Evolutionary conservation across 495 filamentous ascomycete species (phyloP), one percentile per base, ranked within the genome.

Genomic region (Aspergillus incahuasiensis): DNA sequence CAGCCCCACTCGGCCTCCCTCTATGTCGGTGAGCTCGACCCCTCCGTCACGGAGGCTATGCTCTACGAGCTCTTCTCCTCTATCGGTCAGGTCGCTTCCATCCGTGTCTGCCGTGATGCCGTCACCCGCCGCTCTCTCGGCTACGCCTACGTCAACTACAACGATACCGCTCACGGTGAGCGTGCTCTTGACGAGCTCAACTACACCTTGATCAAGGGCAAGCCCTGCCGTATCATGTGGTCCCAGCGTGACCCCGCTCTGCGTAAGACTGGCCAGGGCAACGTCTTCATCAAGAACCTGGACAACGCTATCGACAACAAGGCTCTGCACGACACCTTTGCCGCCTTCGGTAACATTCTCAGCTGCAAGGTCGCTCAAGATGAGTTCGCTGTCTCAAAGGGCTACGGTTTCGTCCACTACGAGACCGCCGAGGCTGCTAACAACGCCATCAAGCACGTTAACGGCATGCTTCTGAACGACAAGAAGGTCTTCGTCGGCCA

Each of bases 191-290:
- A 99, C 77, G 94, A 99, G 76, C 84, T 99, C 57, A 99, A 99
- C 85, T 99, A 99, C 80, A 99, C 95, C 56, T 79, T 96, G 61
- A 97, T 99, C 81, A 97, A 97, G 84, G 90, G 90, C 65, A 91
- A 90, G 71, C 92, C 94, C 32, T 97, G 95, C 86, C 94, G 94
- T 73, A 99, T 99, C 82, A 99, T 99, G 94, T 99, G 94, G 94
- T 97, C 95, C 56, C 94, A 99, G 82, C 94, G 94, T 75, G 94
- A 99, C 76, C 94, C 94, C 61, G 94, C 92, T 70, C 82, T 97
- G 66, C 94, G 94, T 78, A 99, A 99, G 86, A 99, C 91, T 64
- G 94, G 94, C 61, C 92, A 97, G 76, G 94, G 94, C 69, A 99
- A 99, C 69, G 91, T 99, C 64, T 99, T 99, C 83, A 99, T 99